A percentile compares a stretch with the other conserved stretches of the same genome.
Evolutionary conservation across 2,329 filamentous ascomycete species (phyloP).

Genomic region (Fusarium sp.): DNA sequence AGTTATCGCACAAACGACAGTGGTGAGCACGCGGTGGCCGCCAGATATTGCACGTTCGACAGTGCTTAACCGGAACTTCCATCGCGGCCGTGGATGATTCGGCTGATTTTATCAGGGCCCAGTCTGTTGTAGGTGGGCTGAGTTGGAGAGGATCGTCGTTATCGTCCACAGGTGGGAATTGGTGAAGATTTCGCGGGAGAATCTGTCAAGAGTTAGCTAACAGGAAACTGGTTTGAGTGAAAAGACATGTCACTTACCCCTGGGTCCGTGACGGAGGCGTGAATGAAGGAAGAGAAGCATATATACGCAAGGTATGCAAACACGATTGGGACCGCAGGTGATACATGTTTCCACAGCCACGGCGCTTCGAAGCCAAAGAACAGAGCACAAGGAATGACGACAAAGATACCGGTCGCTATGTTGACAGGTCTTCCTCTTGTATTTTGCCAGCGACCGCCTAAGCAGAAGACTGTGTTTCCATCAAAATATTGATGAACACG

Average conservation of each 20-base stretch:
- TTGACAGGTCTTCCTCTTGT: constrained; percentile 90
- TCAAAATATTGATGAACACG: constrained; percentile 94
- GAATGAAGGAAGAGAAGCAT: constrained; percentile 92
- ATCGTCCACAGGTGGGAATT: constrained; percentile 82
- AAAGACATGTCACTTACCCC: constrained; percentile 74
- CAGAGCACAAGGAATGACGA: constrained; percentile 83
- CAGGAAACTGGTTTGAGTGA: neutral
- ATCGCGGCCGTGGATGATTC: constrained; percentile 85
- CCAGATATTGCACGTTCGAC: constrained; percentile 98
- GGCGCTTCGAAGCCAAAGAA: constrained; percentile 90
- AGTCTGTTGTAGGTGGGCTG: constrained; percentile 90
- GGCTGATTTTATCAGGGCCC: constrained; percentile 90
- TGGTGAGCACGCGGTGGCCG: constrained; percentile 95
- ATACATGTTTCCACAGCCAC: constrained; percentile 89
- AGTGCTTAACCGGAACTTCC: constrained; percentile 98
- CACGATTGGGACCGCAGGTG: constrained; percentile 87
- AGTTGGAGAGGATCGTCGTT: constrained; percentile 85
- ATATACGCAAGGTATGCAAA: constrained; percentile 95
- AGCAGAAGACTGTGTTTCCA: constrained; percentile 92
- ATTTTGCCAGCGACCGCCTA: constrained; percentile 89
- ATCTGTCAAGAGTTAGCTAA: constrained; percentile 72
- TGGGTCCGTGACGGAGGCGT: constrained; percentile 92
- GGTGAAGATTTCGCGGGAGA: constrained; percentile 90
- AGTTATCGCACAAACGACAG: constrained; percentile 97
- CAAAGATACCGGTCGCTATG: constrained; percentile 83